Percentiles rank a stretch among this genome's conserved stretches.
These are phyloP conservation scores for Russula lepida DNA, from an alignment of 768 basidiomycete genomes.

Conservation along the genomic window DNA sequence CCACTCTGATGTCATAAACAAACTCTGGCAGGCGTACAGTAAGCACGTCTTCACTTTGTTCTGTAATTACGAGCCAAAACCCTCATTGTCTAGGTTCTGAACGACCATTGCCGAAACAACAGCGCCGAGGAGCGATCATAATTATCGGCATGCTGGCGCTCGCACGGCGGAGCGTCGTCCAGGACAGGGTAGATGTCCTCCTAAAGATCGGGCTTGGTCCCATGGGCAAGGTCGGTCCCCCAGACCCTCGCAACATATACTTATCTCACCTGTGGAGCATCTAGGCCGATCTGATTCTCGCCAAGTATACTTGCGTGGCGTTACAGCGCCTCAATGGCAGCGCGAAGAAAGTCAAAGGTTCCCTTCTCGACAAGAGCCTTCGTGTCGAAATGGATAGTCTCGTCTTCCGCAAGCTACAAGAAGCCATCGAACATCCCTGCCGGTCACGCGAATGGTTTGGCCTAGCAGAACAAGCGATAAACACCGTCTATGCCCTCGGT, in stretches of 20 bases:
- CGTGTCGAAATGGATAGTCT: slow-evolving; percentile 81
- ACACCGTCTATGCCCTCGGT: slow-evolving; percentile 89
- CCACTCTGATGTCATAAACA: slow-evolving; percentile 75
- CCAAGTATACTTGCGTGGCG: slow-evolving; percentile 89
- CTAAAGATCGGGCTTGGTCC: slow-evolving; percentile 81
- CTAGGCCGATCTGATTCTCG: slow-evolving; percentile 81
- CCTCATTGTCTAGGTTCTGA: slow-evolving; percentile 48
- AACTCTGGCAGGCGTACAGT: slow-evolving; percentile 97
- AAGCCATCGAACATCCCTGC: slow-evolving; percentile 71
- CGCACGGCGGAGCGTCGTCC: slow-evolving; percentile 68
- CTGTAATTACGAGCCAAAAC: background rate
- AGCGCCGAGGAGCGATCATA: slow-evolving; percentile 92
- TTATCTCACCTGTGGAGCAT: background rate
- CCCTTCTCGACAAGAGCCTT: slow-evolving; percentile 76
- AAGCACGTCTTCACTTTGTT: slow-evolving; percentile 26
- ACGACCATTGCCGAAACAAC: slow-evolving; percentile 64
- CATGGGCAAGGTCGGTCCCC: slow-evolving; percentile 58
- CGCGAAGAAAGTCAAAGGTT: slow-evolving; percentile 96
- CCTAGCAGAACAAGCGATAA: slow-evolving; percentile 93
- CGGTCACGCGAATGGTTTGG: slow-evolving; percentile 92
- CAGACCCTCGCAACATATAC: background rate
- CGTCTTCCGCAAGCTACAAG: slow-evolving; percentile 77
- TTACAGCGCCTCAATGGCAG: slow-evolving; percentile 89
- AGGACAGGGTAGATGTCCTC: slow-evolving; percentile 75
- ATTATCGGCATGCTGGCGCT: slow-evolving; percentile 95